Conservation (phyloP, 352 stramenopile species). For the Globisporangium ultimum region DNA sequence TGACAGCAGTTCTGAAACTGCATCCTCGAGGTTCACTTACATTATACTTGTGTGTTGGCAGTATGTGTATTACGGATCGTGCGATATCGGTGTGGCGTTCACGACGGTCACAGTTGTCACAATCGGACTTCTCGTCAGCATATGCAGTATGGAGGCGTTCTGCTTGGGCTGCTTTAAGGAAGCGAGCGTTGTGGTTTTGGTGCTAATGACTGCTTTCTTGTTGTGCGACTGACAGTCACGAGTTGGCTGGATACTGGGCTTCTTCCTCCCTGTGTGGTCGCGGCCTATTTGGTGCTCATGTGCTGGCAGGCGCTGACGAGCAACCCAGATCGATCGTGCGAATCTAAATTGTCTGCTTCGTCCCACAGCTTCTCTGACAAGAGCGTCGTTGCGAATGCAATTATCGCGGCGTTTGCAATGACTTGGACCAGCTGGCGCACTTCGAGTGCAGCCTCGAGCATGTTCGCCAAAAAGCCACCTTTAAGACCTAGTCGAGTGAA, state of each 20-base stretch:
- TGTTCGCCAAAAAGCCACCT: slow-evolving; percentile 48
- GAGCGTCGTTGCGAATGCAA: slow-evolving; percentile 44
- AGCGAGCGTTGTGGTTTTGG: no score
- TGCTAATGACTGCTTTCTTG: not conserved
- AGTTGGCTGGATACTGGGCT: slow-evolving; percentile 70
- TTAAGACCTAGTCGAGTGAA: slow-evolving; percentile 1
- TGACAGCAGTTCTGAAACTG: not conserved
- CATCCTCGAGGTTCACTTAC: not conserved
- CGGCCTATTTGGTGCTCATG: slow-evolving; percentile 67
- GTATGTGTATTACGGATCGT: slow-evolving; percentile 90
- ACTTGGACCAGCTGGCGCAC: slow-evolving; percentile 75
- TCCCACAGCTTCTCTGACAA: slow-evolving; percentile 17
- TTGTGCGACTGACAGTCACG: slow-evolving; percentile 32
- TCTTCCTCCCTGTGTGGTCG: slow-evolving; percentile 71
- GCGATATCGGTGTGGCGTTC: slow-evolving; percentile 67
- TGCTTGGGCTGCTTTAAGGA: not conserved
- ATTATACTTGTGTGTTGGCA: slow-evolving; percentile 21
- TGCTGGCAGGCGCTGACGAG: slow-evolving; percentile 73
- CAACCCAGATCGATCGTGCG: slow-evolving; percentile 47
- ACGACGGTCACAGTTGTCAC: slow-evolving; percentile 87
- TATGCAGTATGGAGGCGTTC: slow-evolving; percentile 26
- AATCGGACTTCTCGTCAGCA: slow-evolving; percentile 53
- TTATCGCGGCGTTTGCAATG: slow-evolving; percentile 54
- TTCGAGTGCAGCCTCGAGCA: slow-evolving; percentile 43
- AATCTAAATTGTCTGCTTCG: slow-evolving; percentile 11